Evolutionary conservation across 2,329 filamentous ascomycete species (phyloP).

Genomic region (Eutypella sp.): DNA sequence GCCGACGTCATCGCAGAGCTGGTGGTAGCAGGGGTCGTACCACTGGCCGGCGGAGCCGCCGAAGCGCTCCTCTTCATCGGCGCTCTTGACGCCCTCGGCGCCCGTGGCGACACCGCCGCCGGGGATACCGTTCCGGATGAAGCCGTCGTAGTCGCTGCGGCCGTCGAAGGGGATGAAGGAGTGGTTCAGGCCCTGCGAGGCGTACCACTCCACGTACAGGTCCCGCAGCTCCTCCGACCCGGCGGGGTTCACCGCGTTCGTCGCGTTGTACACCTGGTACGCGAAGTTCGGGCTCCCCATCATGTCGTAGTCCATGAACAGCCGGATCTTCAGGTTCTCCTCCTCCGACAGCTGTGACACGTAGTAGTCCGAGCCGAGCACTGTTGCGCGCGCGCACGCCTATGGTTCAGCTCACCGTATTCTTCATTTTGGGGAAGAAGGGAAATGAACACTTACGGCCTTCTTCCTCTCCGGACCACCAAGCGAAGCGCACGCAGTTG

Average conservation of each 20-base stretch:
- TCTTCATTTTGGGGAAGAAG: background rate
- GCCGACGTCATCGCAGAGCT: slow-evolving; percentile 53
- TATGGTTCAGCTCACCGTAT: slow-evolving; percentile 2
- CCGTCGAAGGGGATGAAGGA: slow-evolving; percentile 73
- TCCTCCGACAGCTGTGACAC: slow-evolving; percentile 47
- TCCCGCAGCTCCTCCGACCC: slow-evolving; percentile 67
- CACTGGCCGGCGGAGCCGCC: slow-evolving; percentile 62
- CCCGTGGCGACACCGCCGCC: slow-evolving; percentile 73
- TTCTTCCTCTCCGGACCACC: slow-evolving; percentile 65
- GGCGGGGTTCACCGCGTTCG: slow-evolving; percentile 62
- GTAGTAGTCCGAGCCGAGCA: slow-evolving; percentile 60
- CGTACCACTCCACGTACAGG: slow-evolving; percentile 65
- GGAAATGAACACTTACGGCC: slow-evolving; percentile 32
- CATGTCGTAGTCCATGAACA: slow-evolving; percentile 70
- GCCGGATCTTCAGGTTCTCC: slow-evolving; percentile 58
- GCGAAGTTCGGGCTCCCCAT: slow-evolving; percentile 62
- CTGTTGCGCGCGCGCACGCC: too few species aligned
- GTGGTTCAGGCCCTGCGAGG: slow-evolving; percentile 56
- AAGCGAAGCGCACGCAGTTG: slow-evolving; percentile 63
- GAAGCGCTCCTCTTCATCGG: slow-evolving; percentile 59
- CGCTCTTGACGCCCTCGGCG: slow-evolving; percentile 71
- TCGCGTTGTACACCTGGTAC: slow-evolving; percentile 67
- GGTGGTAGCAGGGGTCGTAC: slow-evolving; percentile 58
- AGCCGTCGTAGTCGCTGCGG: slow-evolving; percentile 74
- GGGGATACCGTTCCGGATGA: slow-evolving; percentile 68